phyloP scores from a whole-genome alignment of 257 asterid genomes.

The Anisodus acutangulus region DNA sequence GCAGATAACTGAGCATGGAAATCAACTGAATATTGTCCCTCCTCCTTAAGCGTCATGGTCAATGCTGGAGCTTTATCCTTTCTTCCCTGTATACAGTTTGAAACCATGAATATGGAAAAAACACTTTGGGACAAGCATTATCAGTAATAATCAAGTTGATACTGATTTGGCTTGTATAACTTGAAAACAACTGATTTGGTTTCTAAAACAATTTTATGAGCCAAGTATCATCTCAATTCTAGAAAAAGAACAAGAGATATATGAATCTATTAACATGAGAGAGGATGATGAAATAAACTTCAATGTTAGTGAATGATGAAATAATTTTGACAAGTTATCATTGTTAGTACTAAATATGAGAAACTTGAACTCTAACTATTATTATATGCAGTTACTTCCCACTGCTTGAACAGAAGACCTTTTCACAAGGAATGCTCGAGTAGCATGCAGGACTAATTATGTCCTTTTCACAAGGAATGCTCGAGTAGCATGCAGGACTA shows the following conservation, averaged over 20 bases:
- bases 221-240: not conserved
- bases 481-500: not conserved
- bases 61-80: constrained; percentile 64
- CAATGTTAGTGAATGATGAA: not conserved
- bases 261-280: not conserved
- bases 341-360: not conserved
- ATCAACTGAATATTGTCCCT: constrained; percentile 73
- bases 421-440: not conserved
- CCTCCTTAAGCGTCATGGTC: constrained; percentile 54
- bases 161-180: not conserved
- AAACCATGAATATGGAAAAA: not conserved
- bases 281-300: not conserved
- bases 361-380: not conserved
- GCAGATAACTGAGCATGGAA: constrained; percentile 89
- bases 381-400: not conserved
- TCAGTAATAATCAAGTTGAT: not conserved
- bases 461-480: not conserved
- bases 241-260: not conserved
- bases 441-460: not conserved
- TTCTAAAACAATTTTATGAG: not conserved
- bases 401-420: not conserved
- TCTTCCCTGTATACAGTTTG: constrained; percentile 61
- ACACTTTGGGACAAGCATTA: not conserved
- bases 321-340: not conserved
- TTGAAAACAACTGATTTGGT: not conserved